Percentiles rank a stretch among this genome's conserved stretches.
Conservation (phyloP, 176 grass and related monocot species). For the Oryza coarctata region DNA sequence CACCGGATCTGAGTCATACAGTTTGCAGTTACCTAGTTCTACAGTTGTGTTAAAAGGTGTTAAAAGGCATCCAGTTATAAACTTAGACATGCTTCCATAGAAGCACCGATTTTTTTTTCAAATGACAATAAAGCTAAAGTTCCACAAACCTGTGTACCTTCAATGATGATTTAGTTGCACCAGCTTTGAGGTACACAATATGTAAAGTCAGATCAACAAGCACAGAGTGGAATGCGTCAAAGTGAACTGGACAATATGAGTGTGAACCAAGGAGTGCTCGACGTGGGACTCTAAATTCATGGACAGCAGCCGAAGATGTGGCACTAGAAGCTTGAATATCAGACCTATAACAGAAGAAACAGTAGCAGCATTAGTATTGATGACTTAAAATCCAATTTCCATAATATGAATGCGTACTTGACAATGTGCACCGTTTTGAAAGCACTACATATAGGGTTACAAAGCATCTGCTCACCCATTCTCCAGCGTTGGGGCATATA, state of each 20-base stretch:
- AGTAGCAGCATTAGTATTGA: conserved; percentile 26
- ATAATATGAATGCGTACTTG: background rate
- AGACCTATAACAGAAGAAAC: conserved; percentile 52
- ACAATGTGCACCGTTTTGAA: background rate
- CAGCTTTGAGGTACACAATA: conserved; percentile 87
- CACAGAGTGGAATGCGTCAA: conserved; percentile 84
- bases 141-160: conserved; percentile 98
- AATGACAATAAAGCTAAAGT: conserved; percentile 53
- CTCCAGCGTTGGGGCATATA: conserved; percentile 79
- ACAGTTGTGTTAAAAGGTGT: conserved; percentile 1
- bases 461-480: conserved; percentile 56
- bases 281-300: conserved; percentile 93
- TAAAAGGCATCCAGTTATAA: conserved; percentile 21
- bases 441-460: background rate
- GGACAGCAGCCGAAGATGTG: conserved; percentile 65
- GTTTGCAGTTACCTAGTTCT: conserved; percentile 23
- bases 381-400: conserved; percentile 15
- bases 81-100: conserved; percentile 17
- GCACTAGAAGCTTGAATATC: conserved; percentile 67
- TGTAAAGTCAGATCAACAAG: conserved; percentile 94
- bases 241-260: conserved; percentile 95
- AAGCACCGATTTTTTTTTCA: conserved; percentile 20
- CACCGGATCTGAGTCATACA: background rate
- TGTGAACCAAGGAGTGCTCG: conserved; percentile 84
- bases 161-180: conserved; percentile 66